Base-by-base conservation (phyloP, 2,329 filamentous ascomycete genomes). In the Diaporthe aspalathi region DNA sequence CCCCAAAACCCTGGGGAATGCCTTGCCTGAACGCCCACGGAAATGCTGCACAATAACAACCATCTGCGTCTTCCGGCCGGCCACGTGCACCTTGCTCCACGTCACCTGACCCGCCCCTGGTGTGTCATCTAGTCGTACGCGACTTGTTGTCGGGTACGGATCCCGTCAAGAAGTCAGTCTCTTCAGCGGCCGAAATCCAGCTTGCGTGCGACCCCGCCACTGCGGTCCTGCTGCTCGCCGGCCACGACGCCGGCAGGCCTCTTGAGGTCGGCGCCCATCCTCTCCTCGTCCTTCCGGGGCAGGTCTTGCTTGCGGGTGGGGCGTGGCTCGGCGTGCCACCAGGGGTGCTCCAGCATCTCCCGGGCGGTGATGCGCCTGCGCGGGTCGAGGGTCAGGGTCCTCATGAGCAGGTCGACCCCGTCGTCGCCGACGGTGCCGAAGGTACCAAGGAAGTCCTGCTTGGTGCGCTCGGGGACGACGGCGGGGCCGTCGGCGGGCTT, bases 381-480 rank as follows among this genome's bases (percentile, higher is more conserved):
- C n/a, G 96, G 96, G 82, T 99, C 94, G 73, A 98, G 88, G 16
- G 89, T 87, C 73, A 98, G 86, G 82, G 97, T 97, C 75, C 89
- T 90, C 86, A 96, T 93, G 65, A 99, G 86, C 72, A 99, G 83
- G 80, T 98, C 95, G 38, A 97, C 94, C 53, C 96, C 96, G 65
- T 94, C 89, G 12, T 90, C 83, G 27, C 95, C 96, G 12, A 95
- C 89, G 14, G 93, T 92, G 69, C 93, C 91, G 78, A 99, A 98
- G 73, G 90, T 89, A 67, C 86, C 84, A 78, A 92, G 86, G 85
- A 94, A 98, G 78, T 92, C 92, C 70, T 93, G 90, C 73, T 89
- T 88, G 1, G 90, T 89, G 73, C 89, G 88, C 81, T 94, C 76
- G 76, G 89, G 84, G 73, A 90, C 86, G 70, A 83, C 81, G 70